Conservation (phyloP, 2,329 filamentous ascomycete species). For the Penicillium sp. region DNA sequence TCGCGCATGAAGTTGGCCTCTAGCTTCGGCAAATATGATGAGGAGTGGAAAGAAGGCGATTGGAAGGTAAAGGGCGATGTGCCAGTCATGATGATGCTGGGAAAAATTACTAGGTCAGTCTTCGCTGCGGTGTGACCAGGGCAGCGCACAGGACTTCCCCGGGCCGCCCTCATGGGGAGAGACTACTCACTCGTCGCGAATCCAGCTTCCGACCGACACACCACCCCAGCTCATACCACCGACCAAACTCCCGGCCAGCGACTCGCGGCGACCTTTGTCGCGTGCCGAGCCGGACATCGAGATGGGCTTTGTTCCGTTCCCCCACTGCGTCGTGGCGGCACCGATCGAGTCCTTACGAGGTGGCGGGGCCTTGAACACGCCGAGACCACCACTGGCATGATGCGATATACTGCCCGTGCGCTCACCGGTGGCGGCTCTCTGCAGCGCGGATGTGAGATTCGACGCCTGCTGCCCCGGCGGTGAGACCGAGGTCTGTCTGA, state of each 20-base stretch:
- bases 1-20: conserved; percentile 98
- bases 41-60: conserved; percentile 94
- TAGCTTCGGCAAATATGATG: conserved; percentile 91
- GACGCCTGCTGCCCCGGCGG: conserved; percentile 60
- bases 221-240: conserved; percentile 97
- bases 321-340: conserved; percentile 52
- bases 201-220: conserved; percentile 93
- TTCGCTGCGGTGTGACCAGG: conserved; percentile 22
- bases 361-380: conserved; percentile 38
- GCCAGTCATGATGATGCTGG: conserved; percentile 88
- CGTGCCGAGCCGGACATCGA: conserved; percentile 52
- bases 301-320: conserved; percentile 59
- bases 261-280: conserved; percentile 57
- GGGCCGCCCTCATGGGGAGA: conserved; percentile 1
- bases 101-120: conserved; percentile 28
- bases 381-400: conserved; percentile 40
- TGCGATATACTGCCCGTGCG: conserved; percentile 45
- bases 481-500: conserved; percentile 57
- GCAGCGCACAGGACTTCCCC: conserved; percentile 12
- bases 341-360: conserved; percentile 57
- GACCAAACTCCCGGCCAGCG: conserved; percentile 59
- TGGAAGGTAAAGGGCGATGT: conserved; percentile 90
- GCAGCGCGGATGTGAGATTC: conserved; percentile 61
- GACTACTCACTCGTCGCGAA: conserved; percentile 87
- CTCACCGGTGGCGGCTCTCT: conserved; percentile 47